phyloP scores from a whole-genome alignment of 1,139 yeast species.

The Zygoascus sp. region DNA sequence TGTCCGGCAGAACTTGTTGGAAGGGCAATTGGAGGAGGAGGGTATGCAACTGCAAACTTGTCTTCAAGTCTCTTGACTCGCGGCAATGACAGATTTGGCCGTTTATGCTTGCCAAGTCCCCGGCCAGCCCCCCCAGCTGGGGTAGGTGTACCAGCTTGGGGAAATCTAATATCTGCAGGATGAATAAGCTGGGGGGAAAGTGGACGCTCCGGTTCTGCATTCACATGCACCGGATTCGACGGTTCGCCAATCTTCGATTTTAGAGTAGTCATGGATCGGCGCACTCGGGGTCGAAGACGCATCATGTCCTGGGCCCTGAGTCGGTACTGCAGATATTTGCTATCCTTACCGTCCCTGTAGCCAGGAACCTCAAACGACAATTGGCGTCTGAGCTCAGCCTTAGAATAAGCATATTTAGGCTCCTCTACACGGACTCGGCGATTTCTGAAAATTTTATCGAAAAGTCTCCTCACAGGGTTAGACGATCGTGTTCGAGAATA shows the following conservation, averaged over 20 bases:
- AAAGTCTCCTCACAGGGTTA: slow-evolving; percentile 23
- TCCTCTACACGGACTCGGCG: slow-evolving; percentile 16
- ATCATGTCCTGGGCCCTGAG: slow-evolving; percentile 7
- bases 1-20: not conserved
- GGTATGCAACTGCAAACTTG: not conserved
- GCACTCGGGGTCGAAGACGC: slow-evolving; percentile 1
- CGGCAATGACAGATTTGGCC: slow-evolving; percentile 3
- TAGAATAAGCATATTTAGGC: slow-evolving; percentile 16
- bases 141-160: not conserved
- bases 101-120: not conserved
- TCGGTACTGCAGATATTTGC: slow-evolving; percentile 5
- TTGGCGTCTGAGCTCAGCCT: slow-evolving; percentile 21
- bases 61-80: not conserved
- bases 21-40: not conserved
- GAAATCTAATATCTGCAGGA: not conserved
- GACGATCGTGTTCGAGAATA: slow-evolving; percentile 12
- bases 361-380: slow-evolving; percentile 25
- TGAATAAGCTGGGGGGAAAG: slow-evolving; percentile 1
- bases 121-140: not conserved
- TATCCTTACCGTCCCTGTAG: slow-evolving; percentile 1
- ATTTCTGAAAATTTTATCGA: slow-evolving; percentile 22
- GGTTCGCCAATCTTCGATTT: slow-evolving; percentile 1
- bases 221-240: not conserved
- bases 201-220: slow-evolving; percentile 2
- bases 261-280: not conserved